These are phyloP conservation scores for Populus simonii DNA, from an alignment of 345 rosid species.

Conservation along the genomic window DNA sequence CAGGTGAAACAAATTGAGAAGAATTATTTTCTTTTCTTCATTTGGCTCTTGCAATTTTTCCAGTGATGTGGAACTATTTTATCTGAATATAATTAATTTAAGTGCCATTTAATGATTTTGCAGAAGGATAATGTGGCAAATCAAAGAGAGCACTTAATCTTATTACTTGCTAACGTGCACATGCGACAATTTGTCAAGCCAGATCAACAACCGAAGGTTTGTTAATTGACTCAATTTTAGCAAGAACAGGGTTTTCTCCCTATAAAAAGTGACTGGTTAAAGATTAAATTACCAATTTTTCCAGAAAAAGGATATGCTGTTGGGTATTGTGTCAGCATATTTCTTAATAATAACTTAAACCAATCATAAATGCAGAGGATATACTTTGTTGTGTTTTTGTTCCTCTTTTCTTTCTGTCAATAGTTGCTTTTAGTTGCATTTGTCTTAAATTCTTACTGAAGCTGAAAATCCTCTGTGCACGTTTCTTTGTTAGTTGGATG, in stretches of 20 bases:
- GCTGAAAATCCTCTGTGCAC: neutral
- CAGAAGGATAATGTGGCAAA: slow-evolving; percentile 98
- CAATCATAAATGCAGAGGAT: neutral
- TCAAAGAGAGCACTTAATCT: slow-evolving; percentile 96
- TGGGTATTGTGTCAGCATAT: neutral
- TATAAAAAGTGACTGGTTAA: neutral
- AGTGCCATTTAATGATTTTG: slow-evolving; percentile 11
- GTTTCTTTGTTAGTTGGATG: slow-evolving; percentile 65
- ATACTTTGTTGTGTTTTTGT: neutral
- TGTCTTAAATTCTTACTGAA: neutral
- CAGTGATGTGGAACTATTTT: neutral
- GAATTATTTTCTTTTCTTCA: neutral
- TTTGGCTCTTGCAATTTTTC: neutral
- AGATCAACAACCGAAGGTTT: slow-evolving; percentile 97
- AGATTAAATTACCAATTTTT: neutral
- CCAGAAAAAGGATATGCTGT: neutral
- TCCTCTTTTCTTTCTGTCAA: neutral
- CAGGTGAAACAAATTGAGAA: slow-evolving; percentile 48
- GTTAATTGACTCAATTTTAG: slow-evolving; percentile 10
- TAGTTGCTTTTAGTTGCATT: neutral
- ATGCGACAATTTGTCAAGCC: slow-evolving; percentile 94
- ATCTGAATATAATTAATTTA: neutral
- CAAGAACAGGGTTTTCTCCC: neutral
- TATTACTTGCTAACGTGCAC: slow-evolving; percentile 95
- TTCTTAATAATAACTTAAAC: neutral